A percentile compares a stretch with the other conserved stretches of the same genome.
phyloP scores from a whole-genome alignment of 768 basidiomycete genomes.

The Paxillus involutus region DNA sequence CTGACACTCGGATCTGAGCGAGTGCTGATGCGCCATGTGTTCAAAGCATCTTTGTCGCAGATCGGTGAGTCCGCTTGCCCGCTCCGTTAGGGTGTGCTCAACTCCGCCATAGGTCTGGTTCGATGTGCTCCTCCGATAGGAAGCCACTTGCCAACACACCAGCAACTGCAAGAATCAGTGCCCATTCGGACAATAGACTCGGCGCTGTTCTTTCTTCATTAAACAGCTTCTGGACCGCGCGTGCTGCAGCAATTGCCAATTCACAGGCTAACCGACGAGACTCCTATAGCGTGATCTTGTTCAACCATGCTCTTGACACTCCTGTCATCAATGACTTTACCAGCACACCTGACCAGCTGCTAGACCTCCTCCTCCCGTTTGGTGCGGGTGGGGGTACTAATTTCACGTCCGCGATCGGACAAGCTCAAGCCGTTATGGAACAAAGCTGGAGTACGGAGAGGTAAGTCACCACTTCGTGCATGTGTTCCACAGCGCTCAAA shows the following conservation, averaged over 20 bases:
- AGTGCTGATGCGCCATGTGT: background rate
- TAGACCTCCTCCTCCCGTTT: constrained; percentile 37
- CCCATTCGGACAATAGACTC: constrained; percentile 44
- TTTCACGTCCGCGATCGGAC: constrained; percentile 40
- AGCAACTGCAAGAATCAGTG: constrained; percentile 35
- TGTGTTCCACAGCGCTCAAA: background rate
- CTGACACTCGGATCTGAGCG: constrained; percentile 3
- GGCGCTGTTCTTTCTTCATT: constrained; percentile 61
- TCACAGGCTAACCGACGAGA: constrained; percentile 40
- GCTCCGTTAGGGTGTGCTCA: background rate
- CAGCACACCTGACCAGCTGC: constrained; percentile 44
- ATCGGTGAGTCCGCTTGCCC: constrained; percentile 31
- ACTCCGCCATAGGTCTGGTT: constrained; percentile 41
- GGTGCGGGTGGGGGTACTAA: constrained; percentile 39
- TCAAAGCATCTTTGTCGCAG: constrained; percentile 54
- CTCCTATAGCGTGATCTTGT: constrained; percentile 56
- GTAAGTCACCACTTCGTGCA: constrained; percentile 21
- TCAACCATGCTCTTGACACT: constrained; percentile 26
- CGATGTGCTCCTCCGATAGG: constrained; percentile 45
- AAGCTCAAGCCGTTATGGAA: constrained; percentile 40
- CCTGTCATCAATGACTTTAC: constrained; percentile 46
- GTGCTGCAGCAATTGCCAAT: constrained; percentile 36
- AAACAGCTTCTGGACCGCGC: constrained; percentile 55
- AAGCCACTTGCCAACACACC: constrained; percentile 47
- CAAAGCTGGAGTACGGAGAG: constrained; percentile 50